A percentile compares a stretch with the other conserved stretches of the same genome.
These are phyloP conservation scores for Lupinus albus DNA, from an alignment of 306 rosid genomes.

Conservation along the genomic window DNA sequence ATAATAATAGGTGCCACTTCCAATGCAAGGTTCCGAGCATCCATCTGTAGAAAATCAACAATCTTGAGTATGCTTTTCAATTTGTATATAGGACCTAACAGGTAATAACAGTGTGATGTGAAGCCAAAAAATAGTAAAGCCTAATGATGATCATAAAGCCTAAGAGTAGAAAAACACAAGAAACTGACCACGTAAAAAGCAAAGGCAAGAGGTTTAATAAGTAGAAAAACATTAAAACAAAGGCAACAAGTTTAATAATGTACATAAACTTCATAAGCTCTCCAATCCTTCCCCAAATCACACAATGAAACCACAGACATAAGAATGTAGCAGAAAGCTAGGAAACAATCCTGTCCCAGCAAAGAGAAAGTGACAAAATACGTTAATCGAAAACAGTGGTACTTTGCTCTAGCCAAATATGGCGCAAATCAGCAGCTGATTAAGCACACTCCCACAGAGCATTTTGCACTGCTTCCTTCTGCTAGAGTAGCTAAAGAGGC, in stretches of 20 bases:
- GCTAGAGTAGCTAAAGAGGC: neutral
- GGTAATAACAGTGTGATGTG: conserved; percentile 18
- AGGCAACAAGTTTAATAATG: neutral
- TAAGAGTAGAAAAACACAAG: neutral
- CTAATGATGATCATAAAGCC: conserved; percentile 9
- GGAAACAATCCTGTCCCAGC: neutral
- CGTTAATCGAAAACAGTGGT: neutral
- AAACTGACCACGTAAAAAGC: conserved; percentile 3
- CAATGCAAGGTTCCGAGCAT: conserved; percentile 76
- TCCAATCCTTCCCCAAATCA: conserved; percentile 11
- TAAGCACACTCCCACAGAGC: neutral
- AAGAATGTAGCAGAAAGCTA: conserved; percentile 3
- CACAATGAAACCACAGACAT: neutral
- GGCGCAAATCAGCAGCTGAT: neutral
- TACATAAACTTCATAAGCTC: conserved; percentile 5
- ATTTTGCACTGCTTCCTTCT: conserved; percentile 10
- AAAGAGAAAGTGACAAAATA: neutral
- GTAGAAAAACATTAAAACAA: neutral
- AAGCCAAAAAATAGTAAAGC: conserved; percentile 28
- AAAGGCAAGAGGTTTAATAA: too few relatives aligned
- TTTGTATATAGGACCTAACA: neutral
- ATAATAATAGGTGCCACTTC: conserved; percentile 89
- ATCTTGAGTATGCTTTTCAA: conserved; percentile 38
- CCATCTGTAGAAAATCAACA: conserved; percentile 67
- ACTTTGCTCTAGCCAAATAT: neutral